A percentile compares a stretch with the other conserved stretches of the same genome.
These are phyloP conservation scores for Backusella circina DNA, from an alignment of 192 early-diverging fungal genomes.

Conservation along the genomic window DNA sequence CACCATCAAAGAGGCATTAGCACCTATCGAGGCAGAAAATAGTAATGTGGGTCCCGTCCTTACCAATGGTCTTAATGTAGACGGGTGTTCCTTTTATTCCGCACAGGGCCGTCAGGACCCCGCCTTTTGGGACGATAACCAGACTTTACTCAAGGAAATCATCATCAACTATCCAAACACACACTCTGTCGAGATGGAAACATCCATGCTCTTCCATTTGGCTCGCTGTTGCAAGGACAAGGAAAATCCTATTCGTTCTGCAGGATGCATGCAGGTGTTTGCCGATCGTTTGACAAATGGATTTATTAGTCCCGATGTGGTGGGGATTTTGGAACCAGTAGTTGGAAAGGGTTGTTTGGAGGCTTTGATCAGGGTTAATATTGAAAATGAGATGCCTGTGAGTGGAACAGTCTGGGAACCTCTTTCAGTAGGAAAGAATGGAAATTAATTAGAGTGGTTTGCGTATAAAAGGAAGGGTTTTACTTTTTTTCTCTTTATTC, in stretches of 20 bases:
- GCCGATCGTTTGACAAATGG: slow-evolving; percentile 66
- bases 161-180: slow-evolving; percentile 45
- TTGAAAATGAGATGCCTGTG: slow-evolving; percentile 32
- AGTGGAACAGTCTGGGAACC: slow-evolving; percentile 48
- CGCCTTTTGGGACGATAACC: slow-evolving; percentile 78
- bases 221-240: slow-evolving; percentile 47
- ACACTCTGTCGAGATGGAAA: slow-evolving; percentile 83
- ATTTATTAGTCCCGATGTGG: slow-evolving; percentile 59
- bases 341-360: slow-evolving; percentile 63
- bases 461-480: neutral
- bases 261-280: slow-evolving; percentile 81
- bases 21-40: slow-evolving; percentile 5
- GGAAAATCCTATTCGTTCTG: slow-evolving; percentile 58
- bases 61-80: slow-evolving; percentile 64
- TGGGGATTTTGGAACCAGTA: slow-evolving; percentile 49
- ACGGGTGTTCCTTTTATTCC: slow-evolving; percentile 84
- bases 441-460: neutral
- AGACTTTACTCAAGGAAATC: slow-evolving; percentile 52
- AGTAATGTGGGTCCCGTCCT: slow-evolving; percentile 20
- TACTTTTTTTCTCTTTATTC: neutral
- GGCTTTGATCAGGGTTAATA: slow-evolving; percentile 46
- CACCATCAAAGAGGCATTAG: slow-evolving; percentile 33
- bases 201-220: slow-evolving; percentile 78
- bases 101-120: slow-evolving; percentile 73
- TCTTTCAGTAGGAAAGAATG: neutral